phyloP scores from a whole-genome alignment of 1,284 basidiomycete genomes.

The Apiotrichum akiyoshidainum region DNA sequence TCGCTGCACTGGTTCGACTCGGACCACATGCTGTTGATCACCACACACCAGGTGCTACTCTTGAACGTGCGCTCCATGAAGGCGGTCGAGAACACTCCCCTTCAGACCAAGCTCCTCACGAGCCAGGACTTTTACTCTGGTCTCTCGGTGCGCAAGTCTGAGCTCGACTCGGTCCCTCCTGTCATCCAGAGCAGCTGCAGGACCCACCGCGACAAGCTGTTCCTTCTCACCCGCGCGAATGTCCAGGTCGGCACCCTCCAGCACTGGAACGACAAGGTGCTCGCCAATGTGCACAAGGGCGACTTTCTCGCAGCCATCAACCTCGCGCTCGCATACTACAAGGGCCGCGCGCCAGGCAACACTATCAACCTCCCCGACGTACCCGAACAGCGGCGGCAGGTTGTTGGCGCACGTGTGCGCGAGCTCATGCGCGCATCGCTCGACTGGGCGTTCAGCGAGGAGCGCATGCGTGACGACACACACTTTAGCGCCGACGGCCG shows the following conservation, averaged over 20 bases:
- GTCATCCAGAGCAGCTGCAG: constrained; percentile 67
- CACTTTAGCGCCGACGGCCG: constrained; percentile 76
- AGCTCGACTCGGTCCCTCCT: constrained; percentile 11
- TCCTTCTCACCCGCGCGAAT: constrained; percentile 62
- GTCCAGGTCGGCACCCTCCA: constrained; percentile 80
- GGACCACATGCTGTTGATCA: constrained; percentile 56
- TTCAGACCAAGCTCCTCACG: constrained; percentile 42
- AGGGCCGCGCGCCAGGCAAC: constrained; percentile 78
- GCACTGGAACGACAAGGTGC: constrained; percentile 92
- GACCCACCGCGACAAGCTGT: constrained; percentile 84
- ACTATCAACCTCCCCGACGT: constrained; percentile 79
- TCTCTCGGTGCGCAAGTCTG: constrained; percentile 13
- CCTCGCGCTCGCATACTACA: constrained; percentile 76
- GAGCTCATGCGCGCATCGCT: constrained; percentile 85
- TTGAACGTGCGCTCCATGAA: constrained; percentile 60
- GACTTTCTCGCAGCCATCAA: constrained; percentile 90
- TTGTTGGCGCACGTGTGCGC: constrained; percentile 72
- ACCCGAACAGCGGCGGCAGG: constrained; percentile 57
- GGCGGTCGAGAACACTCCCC: constrained; percentile 41
- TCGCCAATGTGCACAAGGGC: constrained; percentile 76
- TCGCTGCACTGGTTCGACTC: constrained; percentile 54
- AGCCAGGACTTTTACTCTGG: constrained; percentile 37
- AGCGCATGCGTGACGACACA: constrained; percentile 84
- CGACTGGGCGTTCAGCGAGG: constrained; percentile 88
- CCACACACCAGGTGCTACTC: constrained; percentile 61